Base-by-base conservation (phyloP, 2,329 filamentous ascomycete genomes). In the Pseudonectria foliicola region DNA sequence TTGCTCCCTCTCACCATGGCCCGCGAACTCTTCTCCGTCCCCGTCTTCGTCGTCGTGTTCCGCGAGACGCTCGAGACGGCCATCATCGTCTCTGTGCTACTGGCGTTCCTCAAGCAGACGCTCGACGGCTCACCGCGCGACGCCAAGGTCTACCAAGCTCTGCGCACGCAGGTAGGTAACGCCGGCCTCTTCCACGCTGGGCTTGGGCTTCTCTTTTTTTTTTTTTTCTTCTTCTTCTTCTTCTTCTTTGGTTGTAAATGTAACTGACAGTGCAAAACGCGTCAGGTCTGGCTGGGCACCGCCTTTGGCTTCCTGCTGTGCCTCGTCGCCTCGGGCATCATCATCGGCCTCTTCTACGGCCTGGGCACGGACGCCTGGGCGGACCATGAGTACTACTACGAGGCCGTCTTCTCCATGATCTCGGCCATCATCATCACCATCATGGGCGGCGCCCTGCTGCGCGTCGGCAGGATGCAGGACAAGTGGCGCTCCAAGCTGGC, bases 21-120 rank as follows among this genome's bases (percentile, higher is more conserved):
- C 57, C 69, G 73, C 42, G 74, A 83, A 55, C 75, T 88, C 35
- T 89, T 89, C 57, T 75, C 82, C 39, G 77, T 87, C 10, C 83
- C 82, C 48, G 78, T 94, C 32, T 94, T 94, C 67, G 88, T 95
- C 65, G 85, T 95, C 59, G 81, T 85, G 64, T 93, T 94, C 58
- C 80, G 88, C 53, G 88, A 94, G 65, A 78, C 80, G 29, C 67
- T 94, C 34, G 87, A 94, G 67, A 84, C 82, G 1, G 81, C 75
- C 51, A 87, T 94, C 54, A 85, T 94, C 50, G 78, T 93, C 42
- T 92, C 87, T 0, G 82, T 94, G 12, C 68, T 94, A 16, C 73
- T 94, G 21, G 78, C 86, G 12, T 93, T 92, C 57, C 66, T 93
- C 38, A 92, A 90, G 59, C 84, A 92, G 60, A 85, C 82, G 2